Evolutionary conservation across 768 basidiomycete species (phyloP), one percentile per base, ranked within the genome.

Genomic region (Floccularia luteovirens): DNA sequence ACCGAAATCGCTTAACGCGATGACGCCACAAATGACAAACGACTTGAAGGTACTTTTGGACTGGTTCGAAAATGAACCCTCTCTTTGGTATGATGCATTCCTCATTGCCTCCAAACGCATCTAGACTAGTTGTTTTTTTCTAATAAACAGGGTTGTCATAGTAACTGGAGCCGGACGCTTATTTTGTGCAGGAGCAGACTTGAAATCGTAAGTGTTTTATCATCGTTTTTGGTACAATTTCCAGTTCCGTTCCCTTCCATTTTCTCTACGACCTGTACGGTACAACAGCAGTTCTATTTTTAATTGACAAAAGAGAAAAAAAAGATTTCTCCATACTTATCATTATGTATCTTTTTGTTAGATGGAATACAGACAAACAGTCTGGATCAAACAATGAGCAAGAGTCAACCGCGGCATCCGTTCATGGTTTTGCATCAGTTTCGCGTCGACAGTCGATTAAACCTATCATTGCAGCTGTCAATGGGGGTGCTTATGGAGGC

Each of bases 101-200:
- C 38, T 35, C 31, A 41, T 46, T 25, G 21, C 28, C 7, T 31
- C 25, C 24, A 24, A 27, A 23, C 31, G 14, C 30, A 22, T 27
- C 38, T 40, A 20, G 24, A 24, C 19, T 27, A 27, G 7, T 19
- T 22, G 17, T 22, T 17, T 32, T 40, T 22, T 24, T 37, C 11
- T 20, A 39, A 42, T 32, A 20, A 39, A 24, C 53, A 89, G 86
- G 87, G 82, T 83, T 7, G 74, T 69, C 25, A 67, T 90, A 48
- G 54, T 90, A 35, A 89, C 86, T 35, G 87, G 86, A 17, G 68
- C 72, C 44, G 86, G 86, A 8, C 73, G 77, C 31, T 53, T 70
- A 1, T 90, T 90, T 59, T 88, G 85, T 48, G 84, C 85, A 12
- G 88, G 87, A 12, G 83, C 82, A 27, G 88, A 90, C 57, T 67